These are phyloP conservation scores for Pisolithus sp. DNA, from an alignment of 768 basidiomycete species.

Conservation along the genomic window DNA sequence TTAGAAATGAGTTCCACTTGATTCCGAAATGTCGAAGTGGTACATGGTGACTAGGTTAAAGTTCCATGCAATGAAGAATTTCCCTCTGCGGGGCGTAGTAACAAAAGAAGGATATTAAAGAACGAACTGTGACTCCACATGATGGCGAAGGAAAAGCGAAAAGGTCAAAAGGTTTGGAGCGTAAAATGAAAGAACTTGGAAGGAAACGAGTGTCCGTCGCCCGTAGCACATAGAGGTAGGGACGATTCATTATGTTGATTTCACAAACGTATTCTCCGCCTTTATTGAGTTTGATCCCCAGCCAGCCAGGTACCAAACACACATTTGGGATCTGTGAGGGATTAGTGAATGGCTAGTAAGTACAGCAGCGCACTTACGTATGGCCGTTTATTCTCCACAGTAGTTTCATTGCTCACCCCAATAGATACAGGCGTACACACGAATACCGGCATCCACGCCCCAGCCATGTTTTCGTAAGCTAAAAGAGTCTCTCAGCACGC, in stretches of 20 bases:
- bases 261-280: slow-evolving; percentile 24
- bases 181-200: slow-evolving; percentile 10
- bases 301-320: slow-evolving; percentile 59
- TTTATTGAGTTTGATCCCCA: slow-evolving; percentile 55
- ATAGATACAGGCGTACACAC: background rate
- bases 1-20: background rate
- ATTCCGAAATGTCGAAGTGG: background rate
- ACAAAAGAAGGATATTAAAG: slow-evolving; percentile 6
- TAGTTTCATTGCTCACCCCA: background rate
- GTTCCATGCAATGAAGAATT: background rate
- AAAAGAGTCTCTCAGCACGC: slow-evolving; percentile 6
- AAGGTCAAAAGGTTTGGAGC: slow-evolving; percentile 5
- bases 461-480: background rate
- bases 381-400: background rate
- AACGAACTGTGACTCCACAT: slow-evolving; percentile 2
- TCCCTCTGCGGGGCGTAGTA: slow-evolving; percentile 1
- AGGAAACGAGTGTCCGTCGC: background rate
- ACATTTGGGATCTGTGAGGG: slow-evolving; percentile 46
- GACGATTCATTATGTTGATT: background rate
- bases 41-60: background rate
- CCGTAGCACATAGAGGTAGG: background rate
- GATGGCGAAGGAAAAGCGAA: slow-evolving; percentile 1
- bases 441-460: background rate
- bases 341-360: background rate
- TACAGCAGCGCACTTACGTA: background rate